These are phyloP conservation scores for Yamadazyma triangularis DNA, from an alignment of 1,139 yeast species.

Conservation along the genomic window DNA sequence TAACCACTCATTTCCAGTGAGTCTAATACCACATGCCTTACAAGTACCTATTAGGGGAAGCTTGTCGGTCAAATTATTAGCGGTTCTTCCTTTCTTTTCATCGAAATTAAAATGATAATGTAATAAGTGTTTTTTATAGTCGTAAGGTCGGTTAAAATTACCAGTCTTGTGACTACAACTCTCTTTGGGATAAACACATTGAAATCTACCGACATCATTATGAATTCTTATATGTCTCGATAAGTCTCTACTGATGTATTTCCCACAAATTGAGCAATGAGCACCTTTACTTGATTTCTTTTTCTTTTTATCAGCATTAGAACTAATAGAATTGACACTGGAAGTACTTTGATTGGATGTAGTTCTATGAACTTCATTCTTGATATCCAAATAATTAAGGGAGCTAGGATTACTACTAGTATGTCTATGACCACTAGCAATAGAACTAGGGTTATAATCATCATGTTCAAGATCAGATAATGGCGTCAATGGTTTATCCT, in stretches of 20 bases:
- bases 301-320: slow-evolving; percentile 13
- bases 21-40: slow-evolving; percentile 33
- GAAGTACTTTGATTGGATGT: slow-evolving; percentile 22
- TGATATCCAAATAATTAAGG: not conserved
- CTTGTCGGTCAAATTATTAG: slow-evolving; percentile 42
- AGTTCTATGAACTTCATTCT: slow-evolving; percentile 11
- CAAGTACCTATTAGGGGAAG: slow-evolving; percentile 37
- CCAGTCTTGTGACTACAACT: slow-evolving; percentile 44
- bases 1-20: slow-evolving; percentile 38
- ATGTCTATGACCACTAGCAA: not conserved
- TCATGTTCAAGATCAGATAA: not conserved
- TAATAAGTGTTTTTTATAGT: slow-evolving; percentile 43
- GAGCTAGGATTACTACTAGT: not conserved
- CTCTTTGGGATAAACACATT: slow-evolving; percentile 40
- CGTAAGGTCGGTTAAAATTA: slow-evolving; percentile 45
- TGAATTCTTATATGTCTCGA: slow-evolving; percentile 45
- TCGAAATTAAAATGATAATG: slow-evolving; percentile 44
- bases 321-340: slow-evolving; percentile 8
- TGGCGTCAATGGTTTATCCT: slow-evolving; percentile 3
- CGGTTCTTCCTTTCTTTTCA: slow-evolving; percentile 39
- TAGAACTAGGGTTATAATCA: no score
- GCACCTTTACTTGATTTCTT: slow-evolving; percentile 36
- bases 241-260: slow-evolving; percentile 40
- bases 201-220: slow-evolving; percentile 44
- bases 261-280: slow-evolving; percentile 37